Percentiles rank a stretch among this genome's conserved stretches.
phyloP scores from a whole-genome alignment of 352 stramenopile species.

The Pythium sp. region DNA sequence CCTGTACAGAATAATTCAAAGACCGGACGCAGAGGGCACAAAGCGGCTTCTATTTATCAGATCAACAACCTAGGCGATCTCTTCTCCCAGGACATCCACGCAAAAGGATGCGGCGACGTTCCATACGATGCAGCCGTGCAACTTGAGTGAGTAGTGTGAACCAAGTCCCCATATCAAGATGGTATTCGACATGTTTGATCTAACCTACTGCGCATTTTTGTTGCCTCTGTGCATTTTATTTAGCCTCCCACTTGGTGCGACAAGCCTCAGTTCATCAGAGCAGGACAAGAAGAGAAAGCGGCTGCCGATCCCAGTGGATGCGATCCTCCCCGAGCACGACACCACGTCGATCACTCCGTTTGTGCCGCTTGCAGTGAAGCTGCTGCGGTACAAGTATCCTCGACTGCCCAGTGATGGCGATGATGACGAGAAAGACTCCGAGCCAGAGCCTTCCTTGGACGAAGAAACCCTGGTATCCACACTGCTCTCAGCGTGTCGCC shows the following conservation, averaged over 20 bases:
- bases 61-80: slow-evolving; percentile 68
- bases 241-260: slow-evolving; percentile 57
- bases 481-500: slow-evolving; percentile 39
- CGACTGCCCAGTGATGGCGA: slow-evolving; percentile 26
- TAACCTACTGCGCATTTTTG: not conserved
- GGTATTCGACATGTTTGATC: not conserved
- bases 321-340: slow-evolving; percentile 56
- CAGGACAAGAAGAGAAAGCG: slow-evolving; percentile 21
- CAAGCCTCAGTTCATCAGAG: slow-evolving; percentile 24
- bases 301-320: slow-evolving; percentile 52
- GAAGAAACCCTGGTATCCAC: slow-evolving; percentile 29
- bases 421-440: not conserved
- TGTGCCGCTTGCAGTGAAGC: slow-evolving; percentile 35
- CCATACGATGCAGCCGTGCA: slow-evolving; percentile 51
- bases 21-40: slow-evolving; percentile 16
- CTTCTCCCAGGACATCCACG: slow-evolving; percentile 51
- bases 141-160: slow-evolving; percentile 45
- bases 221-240: slow-evolving; percentile 4
- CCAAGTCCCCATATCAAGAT: not conserved
- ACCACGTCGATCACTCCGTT: slow-evolving; percentile 47
- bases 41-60: slow-evolving; percentile 46
- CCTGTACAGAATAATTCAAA: not conserved
- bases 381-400: slow-evolving; percentile 48
- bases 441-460: slow-evolving; percentile 23
- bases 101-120: slow-evolving; percentile 24